Evolutionary conservation across 768 basidiomycete species (phyloP), one percentile per base, ranked within the genome.

Genomic region (Amylocystis lapponica): DNA sequence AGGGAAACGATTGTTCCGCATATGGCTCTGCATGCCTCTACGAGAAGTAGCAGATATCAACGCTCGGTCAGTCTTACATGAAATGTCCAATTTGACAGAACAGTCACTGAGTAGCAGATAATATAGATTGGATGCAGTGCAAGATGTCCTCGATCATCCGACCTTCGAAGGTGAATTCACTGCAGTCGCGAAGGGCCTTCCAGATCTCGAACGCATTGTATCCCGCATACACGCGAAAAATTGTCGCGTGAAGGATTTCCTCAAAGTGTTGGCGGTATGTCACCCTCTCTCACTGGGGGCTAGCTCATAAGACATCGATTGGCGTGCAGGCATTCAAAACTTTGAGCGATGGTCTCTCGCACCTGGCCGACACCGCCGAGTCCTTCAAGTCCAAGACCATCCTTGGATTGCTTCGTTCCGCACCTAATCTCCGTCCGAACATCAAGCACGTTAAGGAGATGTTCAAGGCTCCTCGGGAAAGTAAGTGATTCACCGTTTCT

Each of bases 21-120:
- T 95, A 41, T 99, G 96, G 96, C 70, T 99, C 7, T 96, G 91
- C 50, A 85, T 85, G 74, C 96, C 96, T 16, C 66, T 99, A 49
- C 79, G 84, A 23, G 79, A 87, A 29, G 80, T 82, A 27, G 60
- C 74, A 10, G 87, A 87, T 36, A 98, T 99, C 65, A 94, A 95
- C 56, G 83, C 87, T 30, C 75, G 93, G 92, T 89, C 55, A 49
- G 68, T 48, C 37, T 4, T 5, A 26, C n/a, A n/a, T 37, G 5
- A 25, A 10, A n/a, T 19, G 6, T 31, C n/a, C 3, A 21, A 20
- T 3, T 29, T 19, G 20, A 13, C 27, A 33, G 23, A 31, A 6
- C 5, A 10, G 8, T 10, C 45, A 43, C 17, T 45, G 13, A 14
- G 23, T 13, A 3, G 16, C 2, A 12, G 26, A 3, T 44, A 36